These are phyloP conservation scores for Striga asiatica DNA, from an alignment of 257 asterid species.

Conservation along the genomic window DNA sequence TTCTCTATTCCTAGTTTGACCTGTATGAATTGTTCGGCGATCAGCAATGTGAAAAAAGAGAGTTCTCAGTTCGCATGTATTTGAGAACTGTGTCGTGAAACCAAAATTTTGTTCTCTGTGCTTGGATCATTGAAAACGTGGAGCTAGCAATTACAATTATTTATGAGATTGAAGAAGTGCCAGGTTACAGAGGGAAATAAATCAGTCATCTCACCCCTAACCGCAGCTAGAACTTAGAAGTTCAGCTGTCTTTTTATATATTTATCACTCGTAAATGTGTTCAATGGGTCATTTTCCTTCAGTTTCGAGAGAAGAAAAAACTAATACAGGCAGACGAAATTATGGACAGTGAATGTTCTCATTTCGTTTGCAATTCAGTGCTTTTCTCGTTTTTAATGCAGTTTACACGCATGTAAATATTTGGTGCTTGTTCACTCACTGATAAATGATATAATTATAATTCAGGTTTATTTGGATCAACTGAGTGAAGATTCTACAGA, in stretches of 20 bases:
- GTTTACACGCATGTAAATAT: neutral
- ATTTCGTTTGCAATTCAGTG: neutral
- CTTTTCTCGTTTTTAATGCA: neutral
- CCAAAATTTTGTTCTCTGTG: neutral
- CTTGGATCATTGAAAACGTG: too few species aligned
- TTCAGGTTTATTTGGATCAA: slow-evolving; percentile 61
- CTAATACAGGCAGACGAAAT: too few species aligned
- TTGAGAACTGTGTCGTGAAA: neutral
- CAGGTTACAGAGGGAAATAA: neutral
- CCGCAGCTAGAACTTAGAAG: too few species aligned
- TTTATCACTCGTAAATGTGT: too few species aligned
- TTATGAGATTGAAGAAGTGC: neutral
- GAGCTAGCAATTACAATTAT: too few species aligned
- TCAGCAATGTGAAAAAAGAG: neutral
- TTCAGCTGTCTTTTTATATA: too few species aligned
- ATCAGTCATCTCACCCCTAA: too few species aligned
- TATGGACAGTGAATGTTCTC: too few species aligned
- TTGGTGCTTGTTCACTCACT: neutral
- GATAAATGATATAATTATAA: slow-evolving; percentile 13
- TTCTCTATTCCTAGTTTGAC: neutral
- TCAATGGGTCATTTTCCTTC: too few species aligned
- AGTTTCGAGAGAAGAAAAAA: too few species aligned
- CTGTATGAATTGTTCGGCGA: neutral
- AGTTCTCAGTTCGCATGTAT: neutral
- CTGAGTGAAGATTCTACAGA: slow-evolving; percentile 42